These are phyloP conservation scores for Stentor coeruleus DNA, from an alignment of 73 alveolate genomes.

Conservation along the genomic window DNA sequence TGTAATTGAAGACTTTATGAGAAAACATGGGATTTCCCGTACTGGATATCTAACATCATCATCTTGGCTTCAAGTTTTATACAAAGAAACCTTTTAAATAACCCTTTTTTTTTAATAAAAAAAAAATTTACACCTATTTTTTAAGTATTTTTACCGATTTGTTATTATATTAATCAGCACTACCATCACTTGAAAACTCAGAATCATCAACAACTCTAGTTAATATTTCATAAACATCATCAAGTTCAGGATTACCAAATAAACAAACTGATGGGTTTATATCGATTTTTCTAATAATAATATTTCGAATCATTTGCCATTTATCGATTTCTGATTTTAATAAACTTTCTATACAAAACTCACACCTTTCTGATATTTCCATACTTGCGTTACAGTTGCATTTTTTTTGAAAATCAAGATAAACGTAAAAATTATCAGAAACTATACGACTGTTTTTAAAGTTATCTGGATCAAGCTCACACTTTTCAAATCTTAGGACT, in stretches of 20 bases:
- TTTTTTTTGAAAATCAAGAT: background rate
- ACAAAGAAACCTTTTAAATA: no score
- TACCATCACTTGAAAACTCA: background rate
- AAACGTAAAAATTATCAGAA: background rate
- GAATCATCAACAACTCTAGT: background rate
- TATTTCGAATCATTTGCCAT: background rate
- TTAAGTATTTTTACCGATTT: no score
- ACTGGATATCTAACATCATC: background rate
- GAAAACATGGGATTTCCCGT: background rate
- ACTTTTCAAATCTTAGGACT: background rate
- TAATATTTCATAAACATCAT: background rate
- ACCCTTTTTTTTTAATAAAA: no score
- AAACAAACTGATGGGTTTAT: background rate
- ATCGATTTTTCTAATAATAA: background rate
- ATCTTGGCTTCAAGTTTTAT: background rate
- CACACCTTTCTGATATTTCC: background rate
- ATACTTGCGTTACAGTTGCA: background rate
- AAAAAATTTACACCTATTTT: no score
- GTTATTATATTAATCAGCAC: background rate
- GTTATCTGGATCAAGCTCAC: background rate
- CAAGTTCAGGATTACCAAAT: conserved; percentile 11
- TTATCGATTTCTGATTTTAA: background rate
- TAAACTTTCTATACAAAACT: background rate
- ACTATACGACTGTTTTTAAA: background rate
- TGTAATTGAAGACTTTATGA: background rate